Conservation (phyloP, 1,284 basidiomycete genomes). For the Microbotryum violaceum region DNA sequence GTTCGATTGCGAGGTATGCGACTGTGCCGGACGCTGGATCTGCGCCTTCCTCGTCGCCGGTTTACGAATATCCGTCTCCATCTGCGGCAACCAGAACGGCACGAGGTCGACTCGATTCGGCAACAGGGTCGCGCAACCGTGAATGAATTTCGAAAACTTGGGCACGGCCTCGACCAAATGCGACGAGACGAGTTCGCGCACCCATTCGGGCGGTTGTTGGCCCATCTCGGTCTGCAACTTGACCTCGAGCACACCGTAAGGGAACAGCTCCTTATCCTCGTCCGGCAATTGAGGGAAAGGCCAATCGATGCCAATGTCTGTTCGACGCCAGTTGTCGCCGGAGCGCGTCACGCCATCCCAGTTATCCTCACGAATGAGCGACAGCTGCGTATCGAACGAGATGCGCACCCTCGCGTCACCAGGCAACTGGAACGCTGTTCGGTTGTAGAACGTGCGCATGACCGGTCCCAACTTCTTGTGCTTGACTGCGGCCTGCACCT, state of each 20-base stretch:
- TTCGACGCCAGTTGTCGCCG: conserved; percentile 86
- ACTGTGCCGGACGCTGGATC: conserved; percentile 39
- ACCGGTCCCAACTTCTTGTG: conserved; percentile 83
- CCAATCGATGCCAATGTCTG: conserved; percentile 56
- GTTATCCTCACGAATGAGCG: conserved; percentile 90
- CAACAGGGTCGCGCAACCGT: conserved; percentile 83
- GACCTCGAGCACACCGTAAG: conserved; percentile 87
- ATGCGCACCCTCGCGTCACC: conserved; percentile 97
- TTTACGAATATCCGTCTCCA: conserved; percentile 82
- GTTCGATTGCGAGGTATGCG: conserved; percentile 22
- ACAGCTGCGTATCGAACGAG: conserved; percentile 93
- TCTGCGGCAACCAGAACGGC: conserved; percentile 94
- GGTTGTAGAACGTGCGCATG: conserved; percentile 98
- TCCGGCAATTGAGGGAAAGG: conserved; percentile 72
- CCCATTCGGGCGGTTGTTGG: conserved; percentile 94
- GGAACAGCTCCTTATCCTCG: conserved; percentile 88
- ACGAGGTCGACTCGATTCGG: conserved; percentile 94
- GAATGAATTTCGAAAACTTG: conserved; percentile 82
- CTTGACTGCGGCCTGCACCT: conserved; percentile 86
- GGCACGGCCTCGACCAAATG: conserved; percentile 54
- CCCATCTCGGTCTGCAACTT: conserved; percentile 95
- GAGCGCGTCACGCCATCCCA: conserved; percentile 79
- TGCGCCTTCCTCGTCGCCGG: conserved; percentile 47
- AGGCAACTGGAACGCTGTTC: conserved; percentile 96
- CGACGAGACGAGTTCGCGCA: conserved; percentile 84